phyloP scores from a whole-genome alignment of 1,139 yeast genomes.

The Blastobotrys serpentis region DNA sequence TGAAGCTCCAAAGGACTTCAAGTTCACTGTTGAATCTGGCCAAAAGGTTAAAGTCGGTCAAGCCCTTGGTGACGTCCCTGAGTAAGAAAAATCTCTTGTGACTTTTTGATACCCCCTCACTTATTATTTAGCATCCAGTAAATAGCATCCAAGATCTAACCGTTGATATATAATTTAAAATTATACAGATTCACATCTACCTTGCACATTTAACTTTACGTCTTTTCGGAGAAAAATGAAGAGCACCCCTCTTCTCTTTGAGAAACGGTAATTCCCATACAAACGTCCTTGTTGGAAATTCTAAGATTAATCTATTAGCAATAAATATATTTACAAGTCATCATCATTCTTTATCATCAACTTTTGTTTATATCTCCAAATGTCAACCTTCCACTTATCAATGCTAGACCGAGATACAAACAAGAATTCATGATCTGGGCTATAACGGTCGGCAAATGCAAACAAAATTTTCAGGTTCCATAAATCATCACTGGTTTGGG shows the following conservation, averaged over 20 bases:
- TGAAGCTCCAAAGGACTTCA: constrained; percentile 83
- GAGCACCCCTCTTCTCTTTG: too few species aligned
- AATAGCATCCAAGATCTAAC: not conserved
- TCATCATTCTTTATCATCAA: constrained; percentile 5
- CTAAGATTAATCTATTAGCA: not conserved
- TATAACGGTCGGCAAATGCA: constrained; percentile 52
- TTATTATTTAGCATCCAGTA: constrained; percentile 4
- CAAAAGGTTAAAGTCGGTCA: constrained; percentile 86
- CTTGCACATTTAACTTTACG: too few species aligned
- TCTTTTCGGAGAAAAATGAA: too few species aligned
- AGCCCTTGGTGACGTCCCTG: constrained; percentile 54
- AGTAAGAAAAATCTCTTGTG: not conserved
- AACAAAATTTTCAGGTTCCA: constrained; percentile 67
- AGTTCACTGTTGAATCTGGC: constrained; percentile 67
- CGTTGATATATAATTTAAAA: not conserved
- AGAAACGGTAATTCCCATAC: too few species aligned
- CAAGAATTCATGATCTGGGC: constrained; percentile 18
- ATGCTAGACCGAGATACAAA: constrained; percentile 20
- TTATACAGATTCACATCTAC: too few species aligned
- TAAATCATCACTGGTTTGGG: constrained; percentile 53
- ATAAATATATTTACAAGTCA: not conserved
- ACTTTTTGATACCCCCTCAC: constrained; percentile 1
- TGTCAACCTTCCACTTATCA: constrained; percentile 22
- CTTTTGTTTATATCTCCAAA: constrained; percentile 17
- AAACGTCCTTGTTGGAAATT: too few species aligned